Conservation (phyloP, 1,284 basidiomycete species). For the Leccinum subrobustum region DNA sequence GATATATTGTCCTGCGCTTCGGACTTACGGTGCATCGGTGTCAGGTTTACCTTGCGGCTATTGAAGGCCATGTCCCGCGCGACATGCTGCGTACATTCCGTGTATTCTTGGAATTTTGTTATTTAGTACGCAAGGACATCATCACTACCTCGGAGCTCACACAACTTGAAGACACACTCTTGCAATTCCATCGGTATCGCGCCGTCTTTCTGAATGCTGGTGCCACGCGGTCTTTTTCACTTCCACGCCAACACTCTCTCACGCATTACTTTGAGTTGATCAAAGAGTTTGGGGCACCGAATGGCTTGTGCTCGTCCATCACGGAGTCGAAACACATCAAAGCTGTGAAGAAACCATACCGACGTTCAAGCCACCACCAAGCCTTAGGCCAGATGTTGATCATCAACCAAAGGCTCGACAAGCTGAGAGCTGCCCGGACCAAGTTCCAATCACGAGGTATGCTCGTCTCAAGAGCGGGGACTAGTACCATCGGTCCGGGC, state of each 20-base stretch:
- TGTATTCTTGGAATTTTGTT: neutral
- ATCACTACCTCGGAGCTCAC: neutral
- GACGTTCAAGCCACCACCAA: neutral
- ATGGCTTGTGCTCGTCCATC: conserved; percentile 4
- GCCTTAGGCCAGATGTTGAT: neutral
- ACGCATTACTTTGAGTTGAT: conserved; percentile 2
- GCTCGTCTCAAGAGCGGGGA: neutral
- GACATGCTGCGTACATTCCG: neutral
- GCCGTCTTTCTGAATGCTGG: neutral
- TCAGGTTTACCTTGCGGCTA: neutral
- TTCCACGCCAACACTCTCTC: conserved; percentile 1
- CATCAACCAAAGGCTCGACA: neutral
- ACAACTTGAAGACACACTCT: neutral
- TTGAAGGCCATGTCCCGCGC: neutral
- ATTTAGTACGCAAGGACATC: neutral
- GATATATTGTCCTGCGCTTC: too few relatives aligned
- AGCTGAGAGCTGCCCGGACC: neutral
- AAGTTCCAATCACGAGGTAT: neutral
- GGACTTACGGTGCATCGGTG: too few relatives aligned
- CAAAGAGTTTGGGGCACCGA: neutral
- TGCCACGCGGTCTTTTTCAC: neutral
- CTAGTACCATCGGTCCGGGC: too few relatives aligned
- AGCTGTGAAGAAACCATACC: neutral
- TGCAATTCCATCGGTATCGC: neutral
- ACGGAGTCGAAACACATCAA: neutral